A percentile compares a stretch with the other conserved stretches of the same genome.
phyloP scores from a whole-genome alignment of 2,329 filamentous ascomycete species.

The Pseudogymnoascus sp. region DNA sequence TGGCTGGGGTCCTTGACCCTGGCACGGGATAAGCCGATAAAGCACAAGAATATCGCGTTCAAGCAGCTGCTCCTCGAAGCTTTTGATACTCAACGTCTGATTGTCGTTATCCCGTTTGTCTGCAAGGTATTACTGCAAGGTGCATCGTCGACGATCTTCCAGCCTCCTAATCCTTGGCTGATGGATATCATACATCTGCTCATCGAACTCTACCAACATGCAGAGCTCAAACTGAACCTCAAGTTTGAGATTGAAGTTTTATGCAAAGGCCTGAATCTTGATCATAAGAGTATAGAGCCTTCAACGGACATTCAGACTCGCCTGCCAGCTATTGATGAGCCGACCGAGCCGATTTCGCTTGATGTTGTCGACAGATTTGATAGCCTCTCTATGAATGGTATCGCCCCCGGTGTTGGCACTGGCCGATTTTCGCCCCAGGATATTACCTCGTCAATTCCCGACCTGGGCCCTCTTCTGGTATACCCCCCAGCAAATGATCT shows the following conservation, averaged over 20 bases:
- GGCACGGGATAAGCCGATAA: conserved; percentile 88
- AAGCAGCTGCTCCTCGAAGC: conserved; percentile 91
- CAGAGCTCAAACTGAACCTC: conserved; percentile 88
- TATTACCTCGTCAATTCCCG: conserved; percentile 73
- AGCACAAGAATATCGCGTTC: conserved; percentile 94
- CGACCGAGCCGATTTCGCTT: conserved; percentile 43
- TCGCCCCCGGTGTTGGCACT: conserved; percentile 53
- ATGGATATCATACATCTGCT: conserved; percentile 92
- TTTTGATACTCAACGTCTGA: conserved; percentile 81
- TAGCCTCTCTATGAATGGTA: conserved; percentile 67
- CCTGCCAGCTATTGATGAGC: conserved; percentile 51
- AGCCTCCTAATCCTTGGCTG: conserved; percentile 91
- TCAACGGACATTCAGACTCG: conserved; percentile 79
- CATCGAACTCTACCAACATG: conserved; percentile 87
- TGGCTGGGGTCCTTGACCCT: conserved; percentile 94
- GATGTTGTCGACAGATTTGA: conserved; percentile 76
- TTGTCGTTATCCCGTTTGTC: conserved; percentile 92
- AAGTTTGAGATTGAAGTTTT: conserved; percentile 99
- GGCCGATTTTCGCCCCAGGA: conserved; percentile 69
- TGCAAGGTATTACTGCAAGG: conserved; percentile 92
- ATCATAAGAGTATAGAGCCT: conserved; percentile 84
- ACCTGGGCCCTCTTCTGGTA: conserved; percentile 68
- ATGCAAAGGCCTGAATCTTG: conserved; percentile 84
- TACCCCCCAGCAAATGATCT: conserved; percentile 76
- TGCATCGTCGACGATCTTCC: conserved; percentile 77